phyloP scores from a whole-genome alignment of 2,329 filamentous ascomycete genomes.

The Aspergillus alliaceus region DNA sequence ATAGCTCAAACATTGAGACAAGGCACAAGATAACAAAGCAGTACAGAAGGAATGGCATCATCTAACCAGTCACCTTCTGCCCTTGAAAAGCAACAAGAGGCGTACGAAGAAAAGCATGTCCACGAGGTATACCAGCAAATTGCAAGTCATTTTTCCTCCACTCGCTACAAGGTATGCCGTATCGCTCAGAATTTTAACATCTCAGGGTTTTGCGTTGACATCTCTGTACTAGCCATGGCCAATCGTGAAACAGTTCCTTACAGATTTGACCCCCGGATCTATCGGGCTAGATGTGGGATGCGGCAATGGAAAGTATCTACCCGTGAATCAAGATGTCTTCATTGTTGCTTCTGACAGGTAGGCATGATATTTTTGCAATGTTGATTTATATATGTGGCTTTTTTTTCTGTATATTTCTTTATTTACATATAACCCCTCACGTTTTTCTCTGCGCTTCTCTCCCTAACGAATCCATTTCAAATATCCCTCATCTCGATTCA shows the following conservation, averaged over 20 bases:
- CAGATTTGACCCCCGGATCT: constrained; percentile 63
- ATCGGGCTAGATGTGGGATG: constrained; percentile 90
- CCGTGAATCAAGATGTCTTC: constrained; percentile 73
- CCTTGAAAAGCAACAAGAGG: constrained; percentile 2
- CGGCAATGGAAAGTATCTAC: constrained; percentile 94
- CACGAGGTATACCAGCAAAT: constrained; percentile 78
- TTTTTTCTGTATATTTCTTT: constrained; percentile 41
- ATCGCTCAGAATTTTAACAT: background rate
- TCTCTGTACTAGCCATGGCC: constrained; percentile 72
- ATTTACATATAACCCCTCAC: background rate
- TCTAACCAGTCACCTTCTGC: background rate
- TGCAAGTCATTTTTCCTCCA: constrained; percentile 50
- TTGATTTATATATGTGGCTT: background rate
- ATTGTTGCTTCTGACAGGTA: constrained; percentile 85
- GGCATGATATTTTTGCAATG: constrained; percentile 23
- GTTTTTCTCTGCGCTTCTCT: constrained; percentile 15
- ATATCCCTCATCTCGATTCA: background rate
- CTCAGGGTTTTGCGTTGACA: background rate
- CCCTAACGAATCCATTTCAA: constrained; percentile 1
- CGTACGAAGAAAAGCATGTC: constrained; percentile 83
- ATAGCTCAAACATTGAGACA: background rate
- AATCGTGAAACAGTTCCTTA: constrained; percentile 77
- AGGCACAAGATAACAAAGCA: background rate
- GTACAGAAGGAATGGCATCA: constrained; percentile 11
- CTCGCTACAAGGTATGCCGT: constrained; percentile 59